A percentile compares a stretch with the other conserved stretches of the same genome.
Evolutionary conservation across 225 moss, liverwort and hornwort species (phyloP).

Genomic region (Lunularia cruciata): DNA sequence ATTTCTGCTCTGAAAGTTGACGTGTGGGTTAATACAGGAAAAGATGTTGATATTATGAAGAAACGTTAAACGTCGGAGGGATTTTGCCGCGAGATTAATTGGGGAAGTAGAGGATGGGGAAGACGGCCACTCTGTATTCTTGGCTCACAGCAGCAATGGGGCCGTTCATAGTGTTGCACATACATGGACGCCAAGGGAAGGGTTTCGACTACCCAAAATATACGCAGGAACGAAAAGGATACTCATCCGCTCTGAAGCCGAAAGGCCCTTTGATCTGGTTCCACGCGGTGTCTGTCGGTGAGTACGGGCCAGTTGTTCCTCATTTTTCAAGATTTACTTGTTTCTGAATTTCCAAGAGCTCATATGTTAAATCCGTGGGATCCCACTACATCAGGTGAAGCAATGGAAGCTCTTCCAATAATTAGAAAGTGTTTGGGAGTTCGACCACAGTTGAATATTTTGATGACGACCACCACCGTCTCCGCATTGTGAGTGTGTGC

Average conservation of each 20-base stretch:
- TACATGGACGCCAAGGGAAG: constrained; percentile 20
- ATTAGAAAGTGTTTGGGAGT: constrained; percentile 62
- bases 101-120: constrained; percentile 25
- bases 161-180: constrained; percentile 32
- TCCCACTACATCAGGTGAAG: constrained; percentile 67
- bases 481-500: constrained; percentile 89
- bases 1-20: background rate
- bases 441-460: constrained; percentile 57
- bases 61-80: background rate
- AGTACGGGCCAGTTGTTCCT: constrained; percentile 5
- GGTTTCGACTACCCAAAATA: constrained; percentile 28
- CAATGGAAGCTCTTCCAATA: constrained; percentile 80
- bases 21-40: background rate
- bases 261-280: constrained; percentile 77
- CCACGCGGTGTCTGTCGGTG: constrained; percentile 89
- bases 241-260: constrained; percentile 58
- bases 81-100: background rate
- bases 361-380: background rate
- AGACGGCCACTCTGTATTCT: constrained; percentile 33
- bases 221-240: constrained; percentile 52
- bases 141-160: constrained; percentile 36
- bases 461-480: constrained; percentile 83
- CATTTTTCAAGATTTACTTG: background rate
- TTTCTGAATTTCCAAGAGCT: background rate
- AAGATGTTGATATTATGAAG: background rate